Base-by-base conservation (phyloP, 2,329 filamentous ascomycete species). In the Ceratocystis destructans region DNA sequence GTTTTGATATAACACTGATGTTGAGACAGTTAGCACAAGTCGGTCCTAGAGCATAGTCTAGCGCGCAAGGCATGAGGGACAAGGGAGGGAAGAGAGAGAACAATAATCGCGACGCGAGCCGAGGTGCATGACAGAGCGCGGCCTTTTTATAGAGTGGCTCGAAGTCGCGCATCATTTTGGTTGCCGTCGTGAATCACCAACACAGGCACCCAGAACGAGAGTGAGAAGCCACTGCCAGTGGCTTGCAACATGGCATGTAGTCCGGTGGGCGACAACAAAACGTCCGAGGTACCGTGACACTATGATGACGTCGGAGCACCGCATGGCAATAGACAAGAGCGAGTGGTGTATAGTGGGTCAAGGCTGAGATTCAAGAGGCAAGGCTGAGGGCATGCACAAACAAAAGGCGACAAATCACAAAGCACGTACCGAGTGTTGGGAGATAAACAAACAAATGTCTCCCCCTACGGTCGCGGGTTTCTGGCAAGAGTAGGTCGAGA, bases 381-480 rank as follows among this genome's bases (percentile, higher is more conserved):
- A 67, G 22, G 25, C 10, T 53, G 53, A 45, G 17, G 37, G 37
- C 46, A 48, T 48, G 6, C 37, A 48, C 46, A 50, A 20, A 25
- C 3, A 22, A 22, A 8, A 50, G 65, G 67, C 64, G 65, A 69
- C 17, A 48, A 74, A 50, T 37, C 59, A 67, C 65, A 64, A 67
- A 64, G 28, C 64, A 64, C 81, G 77, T 85, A 87, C 84, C 82
- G 79, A 83, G 76, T 82, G 83, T 78, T 41, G 84, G 88, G 90
- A 96, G 91, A 96, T 89, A 80, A 90, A 96, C 91, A 96, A 96
- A 76, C 87, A 78, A 96, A 96, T 96, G 91, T 91, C 88, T 96
- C 91, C 89, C 37, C 90, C 90, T 80, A 79, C 77, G 77, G 74
- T 66, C 65, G 48, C 65, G 46, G 31, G 37, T 41, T 41, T 12